A percentile compares a stretch with the other conserved stretches of the same genome.
These are phyloP conservation scores for Escovopsis sp. DNA, from an alignment of 2,329 filamentous ascomycete species.

Conservation along the genomic window DNA sequence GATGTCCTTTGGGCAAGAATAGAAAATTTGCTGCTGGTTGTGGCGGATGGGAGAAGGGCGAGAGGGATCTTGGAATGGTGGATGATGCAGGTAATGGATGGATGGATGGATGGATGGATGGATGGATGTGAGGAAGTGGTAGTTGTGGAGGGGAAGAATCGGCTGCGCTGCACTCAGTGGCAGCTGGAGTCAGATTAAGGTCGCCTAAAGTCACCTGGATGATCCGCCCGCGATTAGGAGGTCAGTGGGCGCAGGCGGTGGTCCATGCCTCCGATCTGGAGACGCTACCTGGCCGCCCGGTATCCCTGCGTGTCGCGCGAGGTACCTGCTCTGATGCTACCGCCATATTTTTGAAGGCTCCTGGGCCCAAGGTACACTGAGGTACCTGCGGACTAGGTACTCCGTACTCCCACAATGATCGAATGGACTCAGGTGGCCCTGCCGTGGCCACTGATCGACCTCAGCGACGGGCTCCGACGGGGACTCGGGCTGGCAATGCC, in stretches of 20 bases:
- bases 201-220: constrained; percentile 6
- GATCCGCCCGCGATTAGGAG: constrained; percentile 2
- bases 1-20: constrained; percentile 7
- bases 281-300: not conserved
- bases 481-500: too few relatives aligned
- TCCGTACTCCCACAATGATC: too few relatives aligned
- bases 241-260: constrained; percentile 1
- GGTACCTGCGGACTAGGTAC: too few relatives aligned
- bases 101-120: not conserved
- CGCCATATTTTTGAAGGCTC: too few relatives aligned
- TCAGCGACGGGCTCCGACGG: too few relatives aligned
- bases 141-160: constrained; percentile 9
- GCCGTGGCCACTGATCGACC: too few relatives aligned
- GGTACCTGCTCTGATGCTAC: too few relatives aligned
- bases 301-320: too few relatives aligned
- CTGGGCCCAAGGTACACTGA: too few relatives aligned
- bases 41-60: not conserved
- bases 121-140: constrained; percentile 1
- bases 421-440: too few relatives aligned
- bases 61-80: not conserved
- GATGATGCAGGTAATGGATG: too few relatives aligned
- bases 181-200: constrained; percentile 4
- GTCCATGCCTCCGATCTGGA: not conserved
- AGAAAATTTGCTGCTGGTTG: constrained; percentile 1
- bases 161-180: constrained; percentile 6